Evolutionary conservation across 495 filamentous ascomycete genomes (phyloP).

Genomic region (Penicillium subrubescens): DNA sequence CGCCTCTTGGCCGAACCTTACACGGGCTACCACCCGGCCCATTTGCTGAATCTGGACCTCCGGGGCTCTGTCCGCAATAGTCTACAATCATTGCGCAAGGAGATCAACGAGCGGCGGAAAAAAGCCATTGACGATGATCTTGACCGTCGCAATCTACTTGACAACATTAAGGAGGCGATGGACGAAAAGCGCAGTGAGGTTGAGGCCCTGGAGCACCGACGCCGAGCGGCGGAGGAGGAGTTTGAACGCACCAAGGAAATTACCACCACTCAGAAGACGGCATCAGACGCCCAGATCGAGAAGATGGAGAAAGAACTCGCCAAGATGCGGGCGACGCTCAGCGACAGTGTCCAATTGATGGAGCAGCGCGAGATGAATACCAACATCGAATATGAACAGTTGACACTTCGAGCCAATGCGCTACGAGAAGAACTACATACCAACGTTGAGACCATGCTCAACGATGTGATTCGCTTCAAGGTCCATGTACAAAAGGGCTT

Average conservation of each 20-base stretch:
- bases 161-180: conserved; percentile 90
- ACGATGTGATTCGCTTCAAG: conserved; percentile 98
- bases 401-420: conserved; percentile 78
- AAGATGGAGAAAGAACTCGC: conserved; percentile 97
- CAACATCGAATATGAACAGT: conserved; percentile 94
- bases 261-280: conserved; percentile 81
- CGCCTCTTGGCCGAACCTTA: conserved; percentile 77
- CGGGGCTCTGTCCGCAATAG: conserved; percentile 76
- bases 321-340: conserved; percentile 82
- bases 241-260: conserved; percentile 93
- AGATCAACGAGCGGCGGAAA: conserved; percentile 83
- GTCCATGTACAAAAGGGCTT: conserved; percentile 90
- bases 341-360: conserved; percentile 88
- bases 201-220: conserved; percentile 83
- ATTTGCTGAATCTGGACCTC: conserved; percentile 84
- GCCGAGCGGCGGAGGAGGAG: conserved; percentile 84
- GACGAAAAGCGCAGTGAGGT: conserved; percentile 92
- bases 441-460: conserved; percentile 92
- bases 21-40: conserved; percentile 85
- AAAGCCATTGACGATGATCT: conserved; percentile 82
- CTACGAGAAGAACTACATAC: conserved; percentile 93
- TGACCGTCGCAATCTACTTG: conserved; percentile 86
- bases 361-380: conserved; percentile 96
- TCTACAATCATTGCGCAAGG: conserved; percentile 77
- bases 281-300: conserved; percentile 90